Evolutionary conservation across 257 asterid genomes (phyloP).

Genomic region (Solanum pennellii): DNA sequence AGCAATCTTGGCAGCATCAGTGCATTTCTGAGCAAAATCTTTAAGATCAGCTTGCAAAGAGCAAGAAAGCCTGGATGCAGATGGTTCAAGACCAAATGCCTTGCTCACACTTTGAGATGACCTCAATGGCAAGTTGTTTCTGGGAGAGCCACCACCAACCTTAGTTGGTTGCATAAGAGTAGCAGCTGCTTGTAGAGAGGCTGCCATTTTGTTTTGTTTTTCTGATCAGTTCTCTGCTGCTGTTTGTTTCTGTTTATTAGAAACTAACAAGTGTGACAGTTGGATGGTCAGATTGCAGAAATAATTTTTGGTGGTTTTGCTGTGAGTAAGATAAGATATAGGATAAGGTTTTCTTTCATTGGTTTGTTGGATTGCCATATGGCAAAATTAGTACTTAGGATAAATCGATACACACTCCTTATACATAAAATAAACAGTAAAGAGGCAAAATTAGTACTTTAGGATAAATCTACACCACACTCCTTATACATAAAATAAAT

Average conservation of each 20-base stretch:
- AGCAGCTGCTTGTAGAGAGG: constrained; percentile 86
- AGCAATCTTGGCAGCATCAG: constrained; percentile 90
- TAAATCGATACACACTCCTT: constrained; percentile 10
- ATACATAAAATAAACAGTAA: too few species aligned
- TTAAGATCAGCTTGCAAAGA: constrained; percentile 74
- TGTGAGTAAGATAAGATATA: constrained; percentile 45
- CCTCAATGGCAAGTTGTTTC: constrained; percentile 47
- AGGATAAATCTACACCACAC: constrained; percentile 25
- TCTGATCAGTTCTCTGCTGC: background rate
- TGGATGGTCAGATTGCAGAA: constrained; percentile 1
- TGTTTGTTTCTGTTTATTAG: constrained; percentile 2
- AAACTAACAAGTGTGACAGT: background rate
- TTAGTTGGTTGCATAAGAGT: constrained; percentile 82
- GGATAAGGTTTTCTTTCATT: constrained; percentile 60
- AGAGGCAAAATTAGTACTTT: constrained; percentile 3
- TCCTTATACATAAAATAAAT: background rate
- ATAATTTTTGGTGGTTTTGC: constrained; percentile 35
- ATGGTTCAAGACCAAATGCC: constrained; percentile 56
- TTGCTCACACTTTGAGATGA: constrained; percentile 38
- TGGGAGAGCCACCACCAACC: constrained; percentile 37
- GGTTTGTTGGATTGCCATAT: constrained; percentile 31
- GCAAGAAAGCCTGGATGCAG: constrained; percentile 44
- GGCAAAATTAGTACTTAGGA: constrained; percentile 24
- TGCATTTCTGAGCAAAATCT: constrained; percentile 68
- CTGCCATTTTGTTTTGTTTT: constrained; percentile 45